Evolutionary conservation across 768 basidiomycete genomes (phyloP).

Genomic region (Cytidiella melzeri): DNA sequence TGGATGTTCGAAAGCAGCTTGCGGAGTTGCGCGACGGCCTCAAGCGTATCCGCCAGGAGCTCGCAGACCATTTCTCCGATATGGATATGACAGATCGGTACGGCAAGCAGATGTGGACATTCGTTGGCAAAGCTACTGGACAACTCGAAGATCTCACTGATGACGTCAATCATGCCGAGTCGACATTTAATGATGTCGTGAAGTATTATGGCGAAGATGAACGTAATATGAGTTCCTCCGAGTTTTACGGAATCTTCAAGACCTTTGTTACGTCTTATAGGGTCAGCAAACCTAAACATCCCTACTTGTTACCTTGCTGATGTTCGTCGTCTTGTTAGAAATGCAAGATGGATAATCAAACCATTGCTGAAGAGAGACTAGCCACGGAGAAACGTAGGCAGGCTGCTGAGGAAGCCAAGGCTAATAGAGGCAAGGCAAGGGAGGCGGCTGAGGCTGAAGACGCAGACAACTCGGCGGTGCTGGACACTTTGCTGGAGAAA

Average conservation of each 20-base stretch:
- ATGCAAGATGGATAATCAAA: conserved; percentile 79
- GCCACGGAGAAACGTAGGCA: conserved; percentile 66
- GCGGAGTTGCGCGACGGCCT: conserved; percentile 69
- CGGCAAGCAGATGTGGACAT: conserved; percentile 88
- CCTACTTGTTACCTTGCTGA: too few species aligned
- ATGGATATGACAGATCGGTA: conserved; percentile 69
- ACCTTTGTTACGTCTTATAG: conserved; percentile 93
- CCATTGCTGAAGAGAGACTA: conserved; percentile 61
- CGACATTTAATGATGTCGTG: conserved; percentile 78
- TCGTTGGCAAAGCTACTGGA: conserved; percentile 66
- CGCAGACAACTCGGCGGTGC: conserved; percentile 46
- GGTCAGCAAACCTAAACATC: too few species aligned
- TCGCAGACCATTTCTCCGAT: conserved; percentile 74
- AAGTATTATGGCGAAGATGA: conserved; percentile 93
- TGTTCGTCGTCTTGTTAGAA: conserved; percentile 44
- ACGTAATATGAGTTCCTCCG: conserved; percentile 75
- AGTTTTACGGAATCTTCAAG: conserved; percentile 97
- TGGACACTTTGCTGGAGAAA: conserved; percentile 69
- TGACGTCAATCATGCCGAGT: conserved; percentile 80
- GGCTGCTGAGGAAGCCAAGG: conserved; percentile 56
- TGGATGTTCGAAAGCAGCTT: conserved; percentile 76
- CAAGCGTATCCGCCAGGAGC: conserved; percentile 73
- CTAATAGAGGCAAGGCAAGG: conserved; percentile 44
- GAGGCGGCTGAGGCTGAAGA: conserved; percentile 37
- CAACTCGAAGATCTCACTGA: conserved; percentile 82